Evolutionary conservation across 2,329 filamentous ascomycete species (phyloP).

Genomic region (Nannizziopsis arthrosporioides): DNA sequence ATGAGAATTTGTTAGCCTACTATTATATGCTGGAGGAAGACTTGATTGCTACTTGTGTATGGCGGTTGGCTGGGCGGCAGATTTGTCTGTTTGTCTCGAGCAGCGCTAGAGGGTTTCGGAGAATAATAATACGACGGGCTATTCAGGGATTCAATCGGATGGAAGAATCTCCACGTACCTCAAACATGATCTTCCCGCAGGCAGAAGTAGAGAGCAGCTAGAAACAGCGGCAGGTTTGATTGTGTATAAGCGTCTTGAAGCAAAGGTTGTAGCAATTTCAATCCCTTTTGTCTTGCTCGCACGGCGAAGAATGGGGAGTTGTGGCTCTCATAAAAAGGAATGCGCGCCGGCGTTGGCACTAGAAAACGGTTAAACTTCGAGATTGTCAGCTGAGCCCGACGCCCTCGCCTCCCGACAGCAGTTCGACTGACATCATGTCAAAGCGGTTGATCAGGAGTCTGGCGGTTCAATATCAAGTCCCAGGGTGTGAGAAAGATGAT

Average conservation of each 20-base stretch:
- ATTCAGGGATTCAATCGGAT: not conserved
- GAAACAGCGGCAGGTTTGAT: not conserved
- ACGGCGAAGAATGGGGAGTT: too few relatives aligned
- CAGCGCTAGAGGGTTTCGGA: too few relatives aligned
- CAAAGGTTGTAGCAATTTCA: too few relatives aligned
- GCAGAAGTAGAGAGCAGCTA: not conserved
- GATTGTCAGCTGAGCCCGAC: not conserved
- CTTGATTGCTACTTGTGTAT: not conserved
- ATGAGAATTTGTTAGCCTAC: too few relatives aligned
- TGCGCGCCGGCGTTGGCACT: not conserved
- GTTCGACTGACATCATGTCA: too few relatives aligned
- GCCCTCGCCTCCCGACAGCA: not conserved
- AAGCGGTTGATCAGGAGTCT: too few relatives aligned
- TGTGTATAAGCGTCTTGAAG: not conserved
- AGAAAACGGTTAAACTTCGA: not conserved
- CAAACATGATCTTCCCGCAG: constrained; percentile 3
- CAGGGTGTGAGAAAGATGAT: too few relatives aligned
- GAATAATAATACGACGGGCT: too few relatives aligned
- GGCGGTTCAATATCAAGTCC: too few relatives aligned
- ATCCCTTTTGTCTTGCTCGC: too few relatives aligned
- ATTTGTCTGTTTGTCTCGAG: too few relatives aligned
- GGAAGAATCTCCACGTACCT: not conserved
- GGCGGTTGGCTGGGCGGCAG: not conserved
- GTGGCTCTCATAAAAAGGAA: not conserved
- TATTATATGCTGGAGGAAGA: not conserved